Evolutionary conservation across 495 filamentous ascomycete genomes (phyloP).

Genomic region (Thermothielavioides terrestris): DNA sequence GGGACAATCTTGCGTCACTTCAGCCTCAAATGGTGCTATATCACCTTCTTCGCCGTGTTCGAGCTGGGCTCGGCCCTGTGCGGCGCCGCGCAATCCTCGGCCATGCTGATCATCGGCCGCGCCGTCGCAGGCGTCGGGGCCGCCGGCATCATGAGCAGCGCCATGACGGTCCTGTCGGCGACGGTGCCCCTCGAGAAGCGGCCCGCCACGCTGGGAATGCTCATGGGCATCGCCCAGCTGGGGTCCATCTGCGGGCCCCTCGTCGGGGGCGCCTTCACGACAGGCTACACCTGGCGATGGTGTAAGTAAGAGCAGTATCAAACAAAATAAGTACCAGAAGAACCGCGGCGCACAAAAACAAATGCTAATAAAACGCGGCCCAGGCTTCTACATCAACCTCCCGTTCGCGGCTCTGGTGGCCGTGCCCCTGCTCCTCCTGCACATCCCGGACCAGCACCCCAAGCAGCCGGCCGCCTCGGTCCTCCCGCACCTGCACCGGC

Average conservation of each 20-base stretch:
- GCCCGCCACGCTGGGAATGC: slow-evolving; percentile 25
- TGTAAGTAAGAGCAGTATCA: too few relatives aligned
- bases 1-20: too few relatives aligned
- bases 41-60: slow-evolving; percentile 29
- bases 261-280: slow-evolving; percentile 42
- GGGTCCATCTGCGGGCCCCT: slow-evolving; percentile 57
- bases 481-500: slow-evolving; percentile 13
- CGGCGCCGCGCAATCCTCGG: slow-evolving; percentile 37
- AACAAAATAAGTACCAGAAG: too few relatives aligned
- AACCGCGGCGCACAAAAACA: too few relatives aligned
- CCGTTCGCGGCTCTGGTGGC: slow-evolving; percentile 54
- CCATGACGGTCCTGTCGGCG: slow-evolving; percentile 20
- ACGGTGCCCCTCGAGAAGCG: slow-evolving; percentile 27
- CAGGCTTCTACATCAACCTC: slow-evolving; percentile 58
- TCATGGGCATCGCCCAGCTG: slow-evolving; percentile 47
- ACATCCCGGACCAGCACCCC: slow-evolving; percentile 35
- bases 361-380: background rate
- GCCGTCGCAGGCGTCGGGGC: slow-evolving; percentile 42
- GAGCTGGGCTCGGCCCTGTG: slow-evolving; percentile 42
- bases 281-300: slow-evolving; percentile 45
- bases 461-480: slow-evolving; percentile 15
- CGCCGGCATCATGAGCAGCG: slow-evolving; percentile 24
- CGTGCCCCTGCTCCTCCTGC: slow-evolving; percentile 43
- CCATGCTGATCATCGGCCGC: slow-evolving; percentile 43
- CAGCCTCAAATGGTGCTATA: slow-evolving; percentile 29